These are phyloP conservation scores for Penicillium janthinellum DNA, from an alignment of 2,329 filamentous ascomycete species.

Conservation along the genomic window DNA sequence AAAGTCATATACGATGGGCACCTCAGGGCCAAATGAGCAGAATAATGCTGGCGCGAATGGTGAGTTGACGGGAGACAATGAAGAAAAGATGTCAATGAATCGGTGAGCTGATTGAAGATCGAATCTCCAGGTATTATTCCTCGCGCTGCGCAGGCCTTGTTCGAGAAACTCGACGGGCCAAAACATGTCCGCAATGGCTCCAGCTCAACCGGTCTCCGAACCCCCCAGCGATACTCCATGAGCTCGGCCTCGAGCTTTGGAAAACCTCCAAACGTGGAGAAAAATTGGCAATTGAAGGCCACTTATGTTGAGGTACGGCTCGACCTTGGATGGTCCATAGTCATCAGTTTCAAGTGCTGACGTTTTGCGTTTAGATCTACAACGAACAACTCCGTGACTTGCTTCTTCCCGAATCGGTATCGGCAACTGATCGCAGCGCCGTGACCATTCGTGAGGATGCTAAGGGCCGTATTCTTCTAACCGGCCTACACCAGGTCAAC, in stretches of 20 bases:
- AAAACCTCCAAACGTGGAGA: conserved; percentile 56
- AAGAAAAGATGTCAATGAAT: not conserved
- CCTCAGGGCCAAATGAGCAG: conserved; percentile 80
- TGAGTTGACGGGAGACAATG: conserved; percentile 50
- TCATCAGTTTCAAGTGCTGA: conserved; percentile 3
- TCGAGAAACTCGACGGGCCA: conserved; percentile 76
- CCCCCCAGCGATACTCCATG: conserved; percentile 76
- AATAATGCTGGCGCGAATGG: conserved; percentile 72
- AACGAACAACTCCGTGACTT: conserved; percentile 95
- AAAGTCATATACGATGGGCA: conserved; percentile 99
- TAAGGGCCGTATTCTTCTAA: conserved; percentile 91
- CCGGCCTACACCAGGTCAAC: conserved; percentile 81
- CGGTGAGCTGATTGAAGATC: conserved; percentile 6
- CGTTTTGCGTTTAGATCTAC: conserved; percentile 68
- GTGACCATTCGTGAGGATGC: conserved; percentile 94
- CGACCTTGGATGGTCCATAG: not conserved
- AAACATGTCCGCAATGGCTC: conserved; percentile 64
- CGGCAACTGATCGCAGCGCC: conserved; percentile 67
- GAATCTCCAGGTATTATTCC: conserved; percentile 78
- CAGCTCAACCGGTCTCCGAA: conserved; percentile 75
- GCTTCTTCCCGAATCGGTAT: conserved; percentile 73
- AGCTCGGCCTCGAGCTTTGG: conserved; percentile 52
- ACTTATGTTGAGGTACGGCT: conserved; percentile 73
- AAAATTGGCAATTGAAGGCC: conserved; percentile 87
- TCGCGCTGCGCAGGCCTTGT: conserved; percentile 80